Percentiles rank a stretch among this genome's conserved stretches.
These are phyloP conservation scores for Babesia caballi DNA, from an alignment of 169 alveolate genomes.

Conservation along the genomic window DNA sequence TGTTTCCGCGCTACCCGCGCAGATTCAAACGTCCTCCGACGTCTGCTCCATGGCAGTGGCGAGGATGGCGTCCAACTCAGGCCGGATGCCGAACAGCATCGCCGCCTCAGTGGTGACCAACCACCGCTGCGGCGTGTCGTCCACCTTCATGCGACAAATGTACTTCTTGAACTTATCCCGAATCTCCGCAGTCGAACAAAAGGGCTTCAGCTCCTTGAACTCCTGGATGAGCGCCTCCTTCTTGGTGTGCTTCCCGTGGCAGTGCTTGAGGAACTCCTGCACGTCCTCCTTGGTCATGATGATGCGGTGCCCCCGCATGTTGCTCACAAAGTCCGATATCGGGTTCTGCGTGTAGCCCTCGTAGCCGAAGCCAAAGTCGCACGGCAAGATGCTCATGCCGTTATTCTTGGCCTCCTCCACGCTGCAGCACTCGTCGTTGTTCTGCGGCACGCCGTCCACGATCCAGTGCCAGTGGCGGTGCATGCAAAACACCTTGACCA, in stretches of 20 bases:
- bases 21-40: background rate
- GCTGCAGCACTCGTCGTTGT: constrained; percentile 38
- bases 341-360: constrained; percentile 65
- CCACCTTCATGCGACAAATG: constrained; percentile 53
- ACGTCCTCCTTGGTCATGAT: constrained; percentile 48
- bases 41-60: constrained; percentile 24
- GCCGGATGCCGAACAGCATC: constrained; percentile 38
- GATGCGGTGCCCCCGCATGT: constrained; percentile 38
- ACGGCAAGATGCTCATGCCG: constrained; percentile 32
- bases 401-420: constrained; percentile 44
- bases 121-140: constrained; percentile 64
- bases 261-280: constrained; percentile 55
- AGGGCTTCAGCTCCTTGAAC: constrained; percentile 54
- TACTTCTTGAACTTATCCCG: constrained; percentile 49
- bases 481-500: constrained; percentile 57
- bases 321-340: constrained; percentile 29
- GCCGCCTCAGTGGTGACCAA: constrained; percentile 65
- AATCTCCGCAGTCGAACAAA: constrained; percentile 43
- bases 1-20: background rate
- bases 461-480: constrained; percentile 67
- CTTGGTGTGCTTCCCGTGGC: constrained; percentile 62
- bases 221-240: constrained; percentile 50
- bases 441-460: constrained; percentile 59
- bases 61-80: constrained; percentile 51
- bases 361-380: constrained; percentile 61